Evolutionary conservation across 129 eudicot species (phyloP), one percentile per base, ranked within the genome.

Genomic region (Arctium lappa): DNA sequence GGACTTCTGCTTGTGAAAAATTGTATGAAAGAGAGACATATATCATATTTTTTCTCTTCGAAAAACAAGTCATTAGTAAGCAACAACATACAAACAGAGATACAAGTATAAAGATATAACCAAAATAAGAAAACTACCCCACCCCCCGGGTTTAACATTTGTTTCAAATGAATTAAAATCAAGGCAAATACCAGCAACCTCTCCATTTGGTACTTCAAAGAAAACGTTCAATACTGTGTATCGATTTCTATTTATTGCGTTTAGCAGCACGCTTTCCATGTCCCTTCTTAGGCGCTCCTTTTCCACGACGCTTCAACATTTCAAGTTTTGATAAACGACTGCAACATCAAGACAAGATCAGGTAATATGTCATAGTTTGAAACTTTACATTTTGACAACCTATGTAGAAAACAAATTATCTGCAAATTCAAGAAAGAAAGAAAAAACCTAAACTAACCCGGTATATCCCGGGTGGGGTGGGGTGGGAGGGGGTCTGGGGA

Each of bases 221-320:
- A 60, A 60, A 60, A 60, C 68, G 29, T 16, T 16, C 68, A 60
- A 5, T 60, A 4, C 29, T 60, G 27, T 29, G 70, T 18, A 63
- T 8, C 27, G 50, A 37, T 80, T 75, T 62, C 84, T 86, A 85
- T 84, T 85, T 87, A 77, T 73, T 82, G 68, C 96, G 94, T 81
- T 94, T 94, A 70, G 89, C 50, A 81, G 97, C 95, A 73, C 88
- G 85, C 82, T 86, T 94, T 86, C 98, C 98, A 65, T 92, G 95
- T 72, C 98, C 98, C 88, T 94, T 94, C 91, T 94, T 92, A 3
- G 97, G 97, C 3, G 97, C 89, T 65, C 94, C 98, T 82, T 94
- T 90, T 38, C 89, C 92, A 86, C 97, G 97, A 70, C 97, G 97
- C 89, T 94, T 91, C 88, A 88, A 79, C 98, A 90, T 90, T 82